Evolutionary conservation across 768 basidiomycete genomes (phyloP).

Genomic region (Russula griseocarnosa): DNA sequence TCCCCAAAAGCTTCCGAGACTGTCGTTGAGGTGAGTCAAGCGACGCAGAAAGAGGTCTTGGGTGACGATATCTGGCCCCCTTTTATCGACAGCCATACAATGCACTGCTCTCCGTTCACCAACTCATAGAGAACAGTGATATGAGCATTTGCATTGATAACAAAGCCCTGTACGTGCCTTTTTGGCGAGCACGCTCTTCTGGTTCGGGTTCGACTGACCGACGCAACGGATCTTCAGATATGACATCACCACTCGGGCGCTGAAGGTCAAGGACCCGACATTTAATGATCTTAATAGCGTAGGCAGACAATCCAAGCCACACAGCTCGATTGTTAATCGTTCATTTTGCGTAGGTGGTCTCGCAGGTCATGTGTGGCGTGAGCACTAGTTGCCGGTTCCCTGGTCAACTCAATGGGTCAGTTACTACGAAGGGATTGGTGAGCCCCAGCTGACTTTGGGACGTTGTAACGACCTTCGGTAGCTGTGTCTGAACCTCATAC

Average conservation of each 20-base stretch:
- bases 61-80: background rate
- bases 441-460: background rate
- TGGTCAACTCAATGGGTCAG: conserved; percentile 86
- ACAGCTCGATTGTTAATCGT: background rate
- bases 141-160: conserved; percentile 83
- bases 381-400: conserved; percentile 90
- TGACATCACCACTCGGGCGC: conserved; percentile 60
- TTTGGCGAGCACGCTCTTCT: background rate
- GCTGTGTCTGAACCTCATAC: conserved; percentile 89
- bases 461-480: conserved; percentile 74
- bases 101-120: conserved; percentile 76
- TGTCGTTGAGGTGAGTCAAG: conserved; percentile 46
- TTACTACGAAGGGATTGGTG: conserved; percentile 4
- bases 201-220: background rate
- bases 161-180: conserved; percentile 63
- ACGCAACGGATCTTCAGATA: conserved; percentile 44
- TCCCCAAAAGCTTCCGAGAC: conserved; percentile 53
- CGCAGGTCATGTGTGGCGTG: conserved; percentile 91
- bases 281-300: conserved; percentile 71
- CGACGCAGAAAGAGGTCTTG: background rate
- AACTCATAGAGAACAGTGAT: conserved; percentile 86
- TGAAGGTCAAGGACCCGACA: conserved; percentile 59
- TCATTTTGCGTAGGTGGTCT: conserved; percentile 51
- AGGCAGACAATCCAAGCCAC: conserved; percentile 26
- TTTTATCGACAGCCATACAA: conserved; percentile 62